Percentiles rank a stretch among this genome's conserved stretches.
phyloP scores from a whole-genome alignment of 169 alveolate genomes.

The Babesia caballi region DNA sequence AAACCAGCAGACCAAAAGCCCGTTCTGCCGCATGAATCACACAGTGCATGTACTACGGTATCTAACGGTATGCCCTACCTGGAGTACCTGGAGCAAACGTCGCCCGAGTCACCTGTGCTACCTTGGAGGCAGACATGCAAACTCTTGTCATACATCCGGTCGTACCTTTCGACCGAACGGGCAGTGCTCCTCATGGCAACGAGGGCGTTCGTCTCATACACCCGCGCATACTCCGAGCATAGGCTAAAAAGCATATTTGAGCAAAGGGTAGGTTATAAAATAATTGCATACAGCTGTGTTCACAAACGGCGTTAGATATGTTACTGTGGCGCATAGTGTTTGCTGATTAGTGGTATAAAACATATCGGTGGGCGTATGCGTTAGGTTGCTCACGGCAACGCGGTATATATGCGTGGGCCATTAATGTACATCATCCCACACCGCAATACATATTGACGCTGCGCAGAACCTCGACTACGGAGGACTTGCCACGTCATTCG shows the following conservation, averaged over 20 bases:
- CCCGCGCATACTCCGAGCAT: constrained; percentile 78
- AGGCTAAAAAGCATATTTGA: constrained; percentile 43
- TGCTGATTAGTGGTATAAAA: no score
- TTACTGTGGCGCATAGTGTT: no score
- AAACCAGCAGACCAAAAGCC: not conserved
- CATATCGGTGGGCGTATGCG: no score
- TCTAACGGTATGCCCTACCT: constrained; percentile 24
- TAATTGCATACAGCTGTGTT: no score
- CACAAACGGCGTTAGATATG: no score
- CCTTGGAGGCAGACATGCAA: constrained; percentile 38
- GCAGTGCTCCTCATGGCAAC: constrained; percentile 28
- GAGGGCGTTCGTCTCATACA: constrained; percentile 89
- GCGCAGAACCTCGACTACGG: constrained; percentile 55
- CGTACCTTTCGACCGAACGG: constrained; percentile 11
- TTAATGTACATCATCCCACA: not conserved
- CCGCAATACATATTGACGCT: not conserved
- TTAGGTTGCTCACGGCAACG: no score
- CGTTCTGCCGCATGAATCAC: not conserved
- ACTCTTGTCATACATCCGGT: constrained; percentile 33
- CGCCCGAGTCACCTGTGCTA: constrained; percentile 25
- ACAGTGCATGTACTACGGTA: constrained; percentile 2
- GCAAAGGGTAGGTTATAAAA: constrained; percentile 11
- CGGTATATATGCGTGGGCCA: no score
- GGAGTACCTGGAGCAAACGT: constrained; percentile 20
- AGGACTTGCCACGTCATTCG: constrained; percentile 83